These are phyloP conservation scores for Fistulinella prunicolor DNA, from an alignment of 768 basidiomycete genomes.

Conservation along the genomic window DNA sequence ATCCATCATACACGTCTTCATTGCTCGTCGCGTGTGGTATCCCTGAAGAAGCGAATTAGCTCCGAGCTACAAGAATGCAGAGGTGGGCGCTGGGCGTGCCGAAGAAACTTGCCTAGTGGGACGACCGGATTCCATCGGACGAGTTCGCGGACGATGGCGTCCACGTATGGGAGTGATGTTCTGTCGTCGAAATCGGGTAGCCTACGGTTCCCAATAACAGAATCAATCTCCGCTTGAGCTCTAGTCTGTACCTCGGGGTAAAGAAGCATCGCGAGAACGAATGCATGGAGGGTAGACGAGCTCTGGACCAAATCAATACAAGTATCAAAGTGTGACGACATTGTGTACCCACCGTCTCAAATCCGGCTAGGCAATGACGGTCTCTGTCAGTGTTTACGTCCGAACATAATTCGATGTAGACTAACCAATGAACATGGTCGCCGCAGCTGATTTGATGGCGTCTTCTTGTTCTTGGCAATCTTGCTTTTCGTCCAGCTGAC, in stretches of 20 bases:
- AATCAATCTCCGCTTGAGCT: constrained; percentile 29
- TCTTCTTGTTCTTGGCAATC: constrained; percentile 16
- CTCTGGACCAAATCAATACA: constrained; percentile 13
- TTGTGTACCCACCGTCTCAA: constrained; percentile 18
- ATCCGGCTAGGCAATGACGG: constrained; percentile 28
- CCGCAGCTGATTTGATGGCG: constrained; percentile 28
- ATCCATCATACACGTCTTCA: constrained; percentile 30
- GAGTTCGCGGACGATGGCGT: constrained; percentile 39
- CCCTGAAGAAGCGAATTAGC: constrained; percentile 5
- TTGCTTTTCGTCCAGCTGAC: constrained; percentile 13
- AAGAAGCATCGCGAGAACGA: constrained; percentile 29
- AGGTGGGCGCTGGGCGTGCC: too few relatives aligned
- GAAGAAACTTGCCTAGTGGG: constrained; percentile 18
- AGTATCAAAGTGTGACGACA: not conserved
- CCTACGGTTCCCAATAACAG: constrained; percentile 18
- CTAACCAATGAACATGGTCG: constrained; percentile 24
- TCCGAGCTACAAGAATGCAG: not conserved
- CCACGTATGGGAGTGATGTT: constrained; percentile 38
- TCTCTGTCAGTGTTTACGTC: not conserved
- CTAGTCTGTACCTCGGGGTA: constrained; percentile 25
- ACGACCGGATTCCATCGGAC: constrained; percentile 26
- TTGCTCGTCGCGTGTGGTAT: constrained; percentile 24
- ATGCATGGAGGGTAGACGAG: constrained; percentile 22
- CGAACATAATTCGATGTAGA: not conserved
- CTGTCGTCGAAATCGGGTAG: constrained; percentile 29